Evolutionary conservation across 2,329 filamentous ascomycete genomes (phyloP), one percentile per base, ranked within the genome.

Genomic region (Aspergillus sp.): DNA sequence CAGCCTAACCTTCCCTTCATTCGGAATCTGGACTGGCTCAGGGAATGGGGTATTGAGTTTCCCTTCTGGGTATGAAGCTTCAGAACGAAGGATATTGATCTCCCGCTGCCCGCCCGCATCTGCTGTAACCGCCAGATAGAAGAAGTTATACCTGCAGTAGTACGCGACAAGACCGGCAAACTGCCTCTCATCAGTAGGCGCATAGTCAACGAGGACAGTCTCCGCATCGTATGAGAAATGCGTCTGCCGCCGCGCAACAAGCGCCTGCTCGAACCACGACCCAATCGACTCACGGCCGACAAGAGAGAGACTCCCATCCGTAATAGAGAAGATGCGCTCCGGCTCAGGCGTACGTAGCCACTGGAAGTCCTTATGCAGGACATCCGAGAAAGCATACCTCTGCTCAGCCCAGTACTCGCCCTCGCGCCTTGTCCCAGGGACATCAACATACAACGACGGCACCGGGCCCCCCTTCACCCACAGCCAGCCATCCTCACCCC

Each of bases 231-330:
- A 58, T 3, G 56, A 58, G 41, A 58, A 58, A 34, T 58, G 56
- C 6, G 56, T 58, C 51, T 58, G 56, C 2, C 56, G 56, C 17
- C 56, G 45, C 2, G 56, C 56, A 17, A 58, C 51, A 11, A 58
- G 44, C 11, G 56, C 56, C 40, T 58, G 56, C 46, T 58, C 56
- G 40, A 58, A 58, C 56, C 56, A 58, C 2, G 56, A 58, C 19
- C 56, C 56, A 19, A 58, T 54, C n/a, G 56, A 58, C 34, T 58
- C 56, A 7, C 56, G 56, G 19, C 56, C 56, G 12, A 54, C 40
- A 6, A 58, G 45, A 1, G 30, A 40, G 24, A 58, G 51, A n/a
- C 15, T 41, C 5, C 45, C 39, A n/a, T 54, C 45, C 8, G 5
- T 30, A 15, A 54, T 41, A 2, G 46, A 46, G 37, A 58, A 54